Percentiles rank a stretch among this genome's conserved stretches.
Conservation (phyloP, 352 stramenopile species). For the Pythium dissotocum region DNA sequence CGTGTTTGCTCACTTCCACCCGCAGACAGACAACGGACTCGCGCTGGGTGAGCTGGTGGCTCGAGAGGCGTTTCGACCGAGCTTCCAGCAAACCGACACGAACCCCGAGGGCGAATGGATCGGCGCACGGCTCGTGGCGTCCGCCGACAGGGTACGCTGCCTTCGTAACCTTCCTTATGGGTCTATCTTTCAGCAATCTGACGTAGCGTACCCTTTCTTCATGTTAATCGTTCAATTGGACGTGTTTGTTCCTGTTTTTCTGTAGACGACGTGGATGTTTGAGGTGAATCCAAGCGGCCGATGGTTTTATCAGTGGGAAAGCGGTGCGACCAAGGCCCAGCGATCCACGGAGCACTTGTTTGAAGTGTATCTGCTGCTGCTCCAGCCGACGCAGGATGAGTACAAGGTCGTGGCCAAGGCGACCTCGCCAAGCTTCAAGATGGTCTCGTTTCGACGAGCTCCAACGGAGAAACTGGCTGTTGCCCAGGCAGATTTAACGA, state of each 20-base stretch:
- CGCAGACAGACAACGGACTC: neutral
- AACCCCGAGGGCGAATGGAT: conserved; percentile 60
- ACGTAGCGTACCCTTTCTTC: too few species aligned
- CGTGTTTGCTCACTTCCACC: conserved; percentile 14
- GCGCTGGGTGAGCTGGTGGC: conserved; percentile 5
- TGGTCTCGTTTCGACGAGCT: conserved; percentile 18
- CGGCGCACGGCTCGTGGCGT: conserved; percentile 23
- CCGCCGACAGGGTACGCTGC: conserved; percentile 16
- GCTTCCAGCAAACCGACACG: conserved; percentile 15
- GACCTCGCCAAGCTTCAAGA: conserved; percentile 4
- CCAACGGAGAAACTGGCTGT: neutral
- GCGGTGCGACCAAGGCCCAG: conserved; percentile 54
- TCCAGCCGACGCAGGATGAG: neutral
- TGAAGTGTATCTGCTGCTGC: conserved; percentile 16
- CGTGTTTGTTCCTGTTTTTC: too few species aligned
- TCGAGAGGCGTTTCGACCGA: conserved; percentile 19
- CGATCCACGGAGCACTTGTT: conserved; percentile 56
- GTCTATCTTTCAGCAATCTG: too few species aligned
- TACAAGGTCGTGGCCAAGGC: neutral
- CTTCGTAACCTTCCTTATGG: neutral
- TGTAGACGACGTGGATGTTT: conserved; percentile 28
- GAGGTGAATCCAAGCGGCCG: conserved; percentile 49
- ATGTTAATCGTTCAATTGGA: too few species aligned
- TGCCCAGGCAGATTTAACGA: conserved; percentile 1
- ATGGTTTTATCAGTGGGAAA: conserved; percentile 78